Conservation (phyloP, 495 filamentous ascomycete species). For the Cetradonia linearis region DNA sequence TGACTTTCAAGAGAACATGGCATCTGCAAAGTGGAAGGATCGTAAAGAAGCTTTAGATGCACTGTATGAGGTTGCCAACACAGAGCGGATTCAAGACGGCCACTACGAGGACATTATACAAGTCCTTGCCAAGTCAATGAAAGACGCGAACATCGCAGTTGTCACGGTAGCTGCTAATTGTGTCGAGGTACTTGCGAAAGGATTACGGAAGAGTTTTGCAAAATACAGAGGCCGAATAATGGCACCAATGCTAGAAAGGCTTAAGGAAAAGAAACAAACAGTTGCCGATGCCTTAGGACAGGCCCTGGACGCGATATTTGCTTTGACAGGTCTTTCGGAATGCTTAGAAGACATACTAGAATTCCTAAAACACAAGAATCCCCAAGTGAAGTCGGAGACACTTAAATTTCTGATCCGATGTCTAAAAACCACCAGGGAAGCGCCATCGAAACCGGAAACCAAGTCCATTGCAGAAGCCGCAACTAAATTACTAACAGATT, state of each 20-base stretch:
- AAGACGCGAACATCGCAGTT: constrained; percentile 94
- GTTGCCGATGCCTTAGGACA: constrained; percentile 79
- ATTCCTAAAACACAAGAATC: constrained; percentile 87
- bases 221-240: constrained; percentile 74
- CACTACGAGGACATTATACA: constrained; percentile 76
- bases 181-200: constrained; percentile 84
- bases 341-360: constrained; percentile 82
- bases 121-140: constrained; percentile 87
- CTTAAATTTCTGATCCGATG: constrained; percentile 84
- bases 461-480: constrained; percentile 75
- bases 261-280: constrained; percentile 92
- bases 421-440: constrained; percentile 71
- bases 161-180: constrained; percentile 91
- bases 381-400: constrained; percentile 89
- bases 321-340: constrained; percentile 65
- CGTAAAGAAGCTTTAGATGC: constrained; percentile 90
- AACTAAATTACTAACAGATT: constrained; percentile 83
- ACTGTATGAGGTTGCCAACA: constrained; percentile 63
- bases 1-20: constrained; percentile 69
- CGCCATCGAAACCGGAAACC: constrained; percentile 72
- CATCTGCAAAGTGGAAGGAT: constrained; percentile 95
- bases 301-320: constrained; percentile 80
- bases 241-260: constrained; percentile 78
- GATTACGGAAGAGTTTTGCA: constrained; percentile 63
- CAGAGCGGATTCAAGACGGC: constrained; percentile 85